Evolutionary conservation across 202 grass and related monocot genomes (phyloP).

Genomic region (Digitaria exilis): DNA sequence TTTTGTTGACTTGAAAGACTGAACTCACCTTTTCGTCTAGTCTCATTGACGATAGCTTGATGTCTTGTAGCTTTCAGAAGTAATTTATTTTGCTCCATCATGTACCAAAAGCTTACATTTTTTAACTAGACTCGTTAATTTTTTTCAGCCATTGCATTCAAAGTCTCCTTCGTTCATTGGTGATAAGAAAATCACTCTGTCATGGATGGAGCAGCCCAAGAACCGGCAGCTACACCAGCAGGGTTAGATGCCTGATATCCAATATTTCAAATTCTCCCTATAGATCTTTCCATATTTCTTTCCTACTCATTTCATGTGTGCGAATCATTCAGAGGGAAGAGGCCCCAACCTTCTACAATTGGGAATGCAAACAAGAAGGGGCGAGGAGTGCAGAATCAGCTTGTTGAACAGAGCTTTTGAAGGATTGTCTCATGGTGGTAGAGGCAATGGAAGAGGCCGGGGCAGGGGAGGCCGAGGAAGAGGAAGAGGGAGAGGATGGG

Average conservation of each 20-base stretch:
- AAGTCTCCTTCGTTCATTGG: constrained; percentile 91
- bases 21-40: background rate
- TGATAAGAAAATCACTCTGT: constrained; percentile 82
- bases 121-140: constrained; percentile 31
- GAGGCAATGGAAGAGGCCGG: constrained; percentile 64
- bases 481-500: constrained; percentile 75
- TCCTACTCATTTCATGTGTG: constrained; percentile 24
- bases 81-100: constrained; percentile 1
- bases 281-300: constrained; percentile 17
- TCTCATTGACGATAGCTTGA: background rate
- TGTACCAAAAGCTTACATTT: background rate
- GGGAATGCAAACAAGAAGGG: constrained; percentile 72
- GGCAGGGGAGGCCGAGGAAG: constrained; percentile 73
- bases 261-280: constrained; percentile 1
- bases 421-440: constrained; percentile 71
- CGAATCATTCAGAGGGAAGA: constrained; percentile 66
- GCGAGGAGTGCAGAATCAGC: constrained; percentile 71
- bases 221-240: constrained; percentile 56
- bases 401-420: constrained; percentile 95
- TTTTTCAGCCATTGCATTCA: constrained; percentile 83
- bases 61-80: background rate
- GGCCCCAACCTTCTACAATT: constrained; percentile 53
- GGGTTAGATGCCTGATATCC: constrained; percentile 39
- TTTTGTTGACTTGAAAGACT: background rate
- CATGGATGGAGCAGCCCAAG: constrained; percentile 84